A percentile compares a stretch with the other conserved stretches of the same genome.
Conservation (phyloP, 2,329 filamentous ascomycete genomes). For the Aspergillus awamori region DNA sequence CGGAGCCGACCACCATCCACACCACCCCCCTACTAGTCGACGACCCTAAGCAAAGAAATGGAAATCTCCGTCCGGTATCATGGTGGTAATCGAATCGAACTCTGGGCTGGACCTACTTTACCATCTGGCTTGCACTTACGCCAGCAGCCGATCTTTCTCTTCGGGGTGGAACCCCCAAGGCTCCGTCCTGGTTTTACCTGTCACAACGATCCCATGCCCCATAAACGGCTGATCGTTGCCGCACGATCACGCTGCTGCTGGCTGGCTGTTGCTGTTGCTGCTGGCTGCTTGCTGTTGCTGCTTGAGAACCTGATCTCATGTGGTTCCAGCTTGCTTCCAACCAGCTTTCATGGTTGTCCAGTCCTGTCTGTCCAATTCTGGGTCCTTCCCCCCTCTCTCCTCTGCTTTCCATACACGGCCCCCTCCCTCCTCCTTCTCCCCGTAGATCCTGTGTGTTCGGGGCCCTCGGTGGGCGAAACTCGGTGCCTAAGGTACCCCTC, state of each 20-base stretch:
- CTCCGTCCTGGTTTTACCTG: constrained; percentile 30
- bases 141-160: constrained; percentile 17
- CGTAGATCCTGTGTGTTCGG: constrained; percentile 16
- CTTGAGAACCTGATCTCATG: constrained; percentile 33
- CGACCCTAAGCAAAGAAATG: too few relatives aligned
- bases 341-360: background rate
- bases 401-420: too few relatives aligned
- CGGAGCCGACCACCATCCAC: background rate
- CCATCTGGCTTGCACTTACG: background rate
- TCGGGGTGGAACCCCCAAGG: constrained; percentile 11
- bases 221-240: constrained; percentile 44
- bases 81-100: constrained; percentile 11
- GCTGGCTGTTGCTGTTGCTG: background rate
- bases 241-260: constrained; percentile 27
- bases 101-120: too few relatives aligned
- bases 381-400: too few relatives aligned
- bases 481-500: constrained; percentile 1
- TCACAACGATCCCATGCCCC: constrained; percentile 38
- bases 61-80: constrained; percentile 9
- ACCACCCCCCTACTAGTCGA: too few relatives aligned
- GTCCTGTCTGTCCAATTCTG: too few relatives aligned
- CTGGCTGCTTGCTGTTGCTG: background rate
- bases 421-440: background rate
- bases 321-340: constrained; percentile 6
- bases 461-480: background rate